Evolutionary conservation across 2,329 filamentous ascomycete genomes (phyloP), one percentile per base, ranked within the genome.

Genomic region (Reticulascus tulasneorum): DNA sequence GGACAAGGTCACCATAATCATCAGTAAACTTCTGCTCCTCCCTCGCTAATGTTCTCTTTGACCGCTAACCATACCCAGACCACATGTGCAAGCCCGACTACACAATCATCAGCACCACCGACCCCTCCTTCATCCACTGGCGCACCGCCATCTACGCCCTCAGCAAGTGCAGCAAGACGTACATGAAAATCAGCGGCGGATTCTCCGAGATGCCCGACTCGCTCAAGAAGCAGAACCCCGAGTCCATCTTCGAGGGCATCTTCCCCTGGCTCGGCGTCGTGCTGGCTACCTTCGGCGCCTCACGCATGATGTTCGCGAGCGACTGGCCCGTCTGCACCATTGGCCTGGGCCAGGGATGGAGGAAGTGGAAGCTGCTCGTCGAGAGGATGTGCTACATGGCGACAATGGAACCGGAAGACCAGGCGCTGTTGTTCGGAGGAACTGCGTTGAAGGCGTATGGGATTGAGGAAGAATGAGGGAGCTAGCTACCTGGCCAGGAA

Each of bases 291-390:
- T 96, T 95, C 53, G 81, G 84, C 2, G 64, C 84, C 1, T 56
- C 67, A 16, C 73, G 87, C 45, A 73, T 93, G 55, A 89, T 97
- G 82, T 96, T 93, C 60, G 90, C 84, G 17, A 90, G 84, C 46
- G 89, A 96, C 60, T 97, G 91, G 91, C 90, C 91, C 3, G 83
- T 96, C 1, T 94, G 88, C 63, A 90, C 87, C 44, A 65, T 87
- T 22, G 51, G 58, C 47, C 36, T 50, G 1, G 69, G 69, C 26
- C 65, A 72, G 30, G 80, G 85, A 21, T 95, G 89, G 88, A 63
- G 66, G 23, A 76, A 82, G 49, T 96, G 90, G 90, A 76, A 69
- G 45, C 69, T 68, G 15, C 68, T 93, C 2, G 84, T 94, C 13
- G 77, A 82, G 44, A 67, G 67, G 45, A 69, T 86, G 49, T 75